Evolutionary conservation across 2,329 filamentous ascomycete genomes (phyloP), one percentile per base, ranked within the genome.

Genomic region (Podosphaera fusca): DNA sequence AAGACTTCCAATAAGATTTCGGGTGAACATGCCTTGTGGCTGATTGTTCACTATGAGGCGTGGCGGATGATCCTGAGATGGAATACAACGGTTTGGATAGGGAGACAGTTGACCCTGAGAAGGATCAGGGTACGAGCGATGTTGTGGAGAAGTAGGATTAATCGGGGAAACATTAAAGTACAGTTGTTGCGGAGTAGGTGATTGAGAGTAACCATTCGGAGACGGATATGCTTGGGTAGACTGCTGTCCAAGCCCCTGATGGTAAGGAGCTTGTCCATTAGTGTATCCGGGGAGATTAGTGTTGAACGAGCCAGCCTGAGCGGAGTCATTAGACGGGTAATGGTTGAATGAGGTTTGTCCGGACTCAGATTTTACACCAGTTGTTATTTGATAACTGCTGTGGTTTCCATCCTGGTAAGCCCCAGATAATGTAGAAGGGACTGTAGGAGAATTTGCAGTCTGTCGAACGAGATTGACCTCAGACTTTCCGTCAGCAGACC

Each of bases 1-100:
- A 55, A 95, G 74, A 68, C 86, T 94, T 1, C 92, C 92, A 61
- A 98, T 96, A 8, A 98, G 77, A 66, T 96, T 98, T 56, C 90
- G 76, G 0, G 89, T 95, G 67, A 90, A 95, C 87, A 94, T 94
- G 57, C 86, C 87, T 42, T 81, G 81, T 0, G 82, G 81, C 59
- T 68, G 76, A 31, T 60, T 57, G 53, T 56, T 61, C 33, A 61
- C 58, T 7, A 62, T 63, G 12, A 60, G 55, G 30, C 64, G 61
- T 45, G 59, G 58, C 21, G 47, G 56, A 31, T 60, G 58, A 56
- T 65, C 62, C 56, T 58, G 47, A 40, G 60, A 59, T 12, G 61
- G 52, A 51, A 57, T 64, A 45, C 58, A 57, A 14, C 60, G 55
- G 38, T 56, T 42, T 33, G 58, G 56, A 36, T 58, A 58, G 33